Base-by-base conservation (phyloP, 352 stramenopile species). In the Phytopythium boreale region DNA sequence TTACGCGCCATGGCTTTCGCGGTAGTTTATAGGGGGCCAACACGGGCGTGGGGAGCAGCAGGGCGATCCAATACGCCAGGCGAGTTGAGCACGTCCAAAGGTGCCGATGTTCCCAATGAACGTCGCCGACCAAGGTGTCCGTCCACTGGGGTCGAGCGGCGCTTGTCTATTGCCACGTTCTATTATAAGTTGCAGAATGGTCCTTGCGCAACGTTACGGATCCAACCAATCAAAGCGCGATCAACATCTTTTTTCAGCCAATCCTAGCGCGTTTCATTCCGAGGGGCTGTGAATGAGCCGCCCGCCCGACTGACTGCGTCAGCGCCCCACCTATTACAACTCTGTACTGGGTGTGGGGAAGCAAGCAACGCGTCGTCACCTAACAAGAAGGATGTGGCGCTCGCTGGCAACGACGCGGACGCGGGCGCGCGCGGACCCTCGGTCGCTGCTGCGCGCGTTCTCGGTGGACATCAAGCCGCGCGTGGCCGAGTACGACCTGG, bases 1-100 rank as follows among this genome's bases (percentile, higher is more conserved):
- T 98, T 98, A 63, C 97, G 92, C 31, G 97, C 97, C 97, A 99
- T 99, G 37, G 41, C 79, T 17, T 14, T 37, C 3, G 24, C 22
- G 14, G 24, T 17, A 22, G 19, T n/a, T 9, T 27, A 15, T 37
- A 12, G 27, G 19, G 8, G 24, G 17, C 29, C 1, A 9, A 14
- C 19, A 22, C 50, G 22, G 29, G 8, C 50, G 27, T 11, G 6
- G 27, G 7, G 26, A 41, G 24, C 10, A 14, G n/a, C n/a, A 12
- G 22, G 14, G 26, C 24, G 39, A n/a, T 20, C 39, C 1, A 10
- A 46, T 2, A 46, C 39, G 15, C 39, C 39, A 14, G 34, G n/a
- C n/a, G n/a, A n/a, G n/a, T n/a, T n/a, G n/a, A n/a, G n/a, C n/a
- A n/a, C n/a, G n/a, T n/a, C n/a, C n/a, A n/a, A n/a, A n/a, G n/a